Base-by-base conservation (phyloP, 345 rosid genomes). In the Geranium brycei region DNA sequence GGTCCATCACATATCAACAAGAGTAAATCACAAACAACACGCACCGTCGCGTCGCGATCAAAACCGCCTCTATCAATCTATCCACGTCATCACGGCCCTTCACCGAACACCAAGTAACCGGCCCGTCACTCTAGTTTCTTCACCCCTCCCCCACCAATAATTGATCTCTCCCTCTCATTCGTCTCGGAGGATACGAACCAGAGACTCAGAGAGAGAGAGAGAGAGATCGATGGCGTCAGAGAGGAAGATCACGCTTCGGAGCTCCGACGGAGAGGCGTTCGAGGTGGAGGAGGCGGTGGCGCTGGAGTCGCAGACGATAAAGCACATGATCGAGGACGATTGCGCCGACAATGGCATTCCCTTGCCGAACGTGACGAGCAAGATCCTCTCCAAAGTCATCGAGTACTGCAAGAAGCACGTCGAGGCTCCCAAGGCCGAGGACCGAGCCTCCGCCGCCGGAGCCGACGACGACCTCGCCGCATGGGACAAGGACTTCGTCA, bases 381-480 rank as follows among this genome's bases (percentile, higher is more conserved):
- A 64, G 81, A 82, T 77, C 72, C 81, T 89, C 3, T 77, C 88
- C 1, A 87, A 76, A 74, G 85, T 89, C 13, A 82, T 89, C 58
- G 95, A 89, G 80, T 89, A 82, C 78, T 83, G 86, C 84, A 80
- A 72, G 78, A 85, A 78, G 67, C 95, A 87, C 66, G 91, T 80
- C 30, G 87, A 87, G 35, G 74, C 76, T 0, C 60, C 76, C 19
- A 64, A 64, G 12, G 28, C 72, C 32, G 79, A 61, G 14, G 81
- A 82, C 57, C 66, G 67, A 19, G 64, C 77, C 28, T 7, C 76
- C 14, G 3, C 53, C 35, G 71, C 62, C 14, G 3, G 40, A 30
- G 71, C 62, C 16, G 82, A 82, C 51, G 80, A 72, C 0, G 79
- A 74, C 3, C 83, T 83, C 63, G 80, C 78, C 73, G 4, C 63